Base-by-base conservation (phyloP, 106 monocot genomes). In the Dioscorea dumetorum region DNA sequence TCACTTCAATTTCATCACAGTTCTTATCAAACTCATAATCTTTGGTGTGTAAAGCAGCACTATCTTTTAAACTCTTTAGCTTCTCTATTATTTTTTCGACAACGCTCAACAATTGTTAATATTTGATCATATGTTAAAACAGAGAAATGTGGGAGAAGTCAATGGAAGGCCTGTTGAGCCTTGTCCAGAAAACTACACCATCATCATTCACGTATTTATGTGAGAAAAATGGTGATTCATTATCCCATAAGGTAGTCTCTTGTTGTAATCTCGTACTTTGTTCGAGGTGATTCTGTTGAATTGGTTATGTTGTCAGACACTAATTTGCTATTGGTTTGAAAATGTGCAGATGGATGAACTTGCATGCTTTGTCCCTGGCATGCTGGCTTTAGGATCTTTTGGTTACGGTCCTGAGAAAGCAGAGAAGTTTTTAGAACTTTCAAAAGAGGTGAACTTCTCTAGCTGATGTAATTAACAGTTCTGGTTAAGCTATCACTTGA, bases 81-180 rank as follows among this genome's bases (percentile, higher is more conserved):
- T 10, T 41, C 41, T 41, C 6, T 8, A 41, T 8, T 8, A 41
- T 41, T 41, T 28, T 28, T 28, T 28, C 28, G 3, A 41, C 41
- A 41, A 8, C 10, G 41, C 3, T 0, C 41, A 41, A 6, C 41
- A 41, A 8, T 41, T 41, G 41, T 41, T 41, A 41, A 41, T 41
- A 41, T 41, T 41, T 41, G 41, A 41, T 41, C 41, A 41, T 41
- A 8, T 41, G 41, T 41, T 41, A 22, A 49, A 33, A 63, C 70
- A 95, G 95, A 80, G 60, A 91, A 83, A 95, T 95, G 95, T 95
- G 95, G 95, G 95, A 95, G 71, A 88, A 80, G 73, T 95, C 95
- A 65, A 86, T 95, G 95, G 76, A 86, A 66, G 95, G 95, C 22
- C 70, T 95, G 32, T 48, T 64, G 49, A 95, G 81, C 67, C 85